Evolutionary conservation across 257 asterid genomes (phyloP).

Genomic region (Solanum paucissectum): DNA sequence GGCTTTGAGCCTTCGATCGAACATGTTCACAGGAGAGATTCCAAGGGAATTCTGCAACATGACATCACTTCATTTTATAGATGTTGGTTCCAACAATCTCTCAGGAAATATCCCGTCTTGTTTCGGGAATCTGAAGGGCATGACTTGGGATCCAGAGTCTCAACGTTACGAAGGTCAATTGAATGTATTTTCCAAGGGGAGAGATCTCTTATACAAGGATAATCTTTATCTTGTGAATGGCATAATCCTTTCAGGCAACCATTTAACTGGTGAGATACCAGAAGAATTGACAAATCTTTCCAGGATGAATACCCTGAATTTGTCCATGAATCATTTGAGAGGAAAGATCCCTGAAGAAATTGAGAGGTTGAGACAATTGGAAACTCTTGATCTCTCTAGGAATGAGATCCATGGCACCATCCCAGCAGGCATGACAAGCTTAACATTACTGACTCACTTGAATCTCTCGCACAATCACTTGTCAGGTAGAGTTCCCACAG

Average conservation of each 20-base stretch:
- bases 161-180: not conserved
- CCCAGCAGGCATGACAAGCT: not conserved
- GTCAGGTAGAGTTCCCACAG: not conserved
- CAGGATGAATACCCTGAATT: not conserved
- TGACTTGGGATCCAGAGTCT: not conserved
- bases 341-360: not conserved
- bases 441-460: not conserved
- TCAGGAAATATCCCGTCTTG: not conserved
- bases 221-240: not conserved
- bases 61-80: not conserved
- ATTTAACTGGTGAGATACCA: not conserved
- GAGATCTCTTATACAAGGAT: not conserved
- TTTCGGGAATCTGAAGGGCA: not conserved
- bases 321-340: not conserved
- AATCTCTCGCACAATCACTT: not conserved
- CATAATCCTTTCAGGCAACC: not conserved
- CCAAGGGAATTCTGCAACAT: not conserved
- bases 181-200: not conserved
- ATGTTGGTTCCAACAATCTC: not conserved
- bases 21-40: not conserved
- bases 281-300: not conserved
- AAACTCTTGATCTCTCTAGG: not conserved
- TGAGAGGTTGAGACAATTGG: not conserved
- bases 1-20: not conserved
- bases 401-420: not conserved